Evolutionary conservation across 2,329 filamentous ascomycete species (phyloP).

Genomic region (Fusarium devonianum): DNA sequence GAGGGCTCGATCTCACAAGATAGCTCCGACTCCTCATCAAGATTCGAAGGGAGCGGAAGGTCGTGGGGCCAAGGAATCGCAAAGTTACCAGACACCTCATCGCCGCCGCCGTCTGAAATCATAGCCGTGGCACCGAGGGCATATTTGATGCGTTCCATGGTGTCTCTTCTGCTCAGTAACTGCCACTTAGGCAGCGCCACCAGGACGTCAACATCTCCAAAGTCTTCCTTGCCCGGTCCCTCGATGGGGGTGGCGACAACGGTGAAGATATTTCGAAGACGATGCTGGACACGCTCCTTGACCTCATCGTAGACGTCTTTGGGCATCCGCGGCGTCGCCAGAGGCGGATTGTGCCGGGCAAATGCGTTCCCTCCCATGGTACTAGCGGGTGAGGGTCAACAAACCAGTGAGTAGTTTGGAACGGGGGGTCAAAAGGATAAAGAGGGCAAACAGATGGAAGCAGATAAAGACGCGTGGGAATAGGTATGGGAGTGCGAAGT

Average conservation of each 20-base stretch:
- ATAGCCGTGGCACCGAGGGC: constrained; percentile 55
- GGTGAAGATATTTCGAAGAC: constrained; percentile 60
- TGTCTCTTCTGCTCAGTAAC: constrained; percentile 11
- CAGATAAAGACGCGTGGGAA: not conserved
- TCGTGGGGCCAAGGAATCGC: constrained; percentile 63
- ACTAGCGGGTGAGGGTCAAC: constrained; percentile 7
- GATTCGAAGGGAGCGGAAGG: constrained; percentile 4
- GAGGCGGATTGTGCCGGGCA: constrained; percentile 50
- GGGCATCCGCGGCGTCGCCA: constrained; percentile 72
- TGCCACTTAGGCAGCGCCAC: constrained; percentile 51
- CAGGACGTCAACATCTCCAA: constrained; percentile 78
- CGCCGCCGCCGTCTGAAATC: constrained; percentile 39
- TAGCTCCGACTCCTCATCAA: not conserved
- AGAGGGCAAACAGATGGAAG: not conserved
- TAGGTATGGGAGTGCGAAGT: not conserved
- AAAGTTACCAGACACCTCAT: constrained; percentile 50
- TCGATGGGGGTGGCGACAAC: constrained; percentile 69
- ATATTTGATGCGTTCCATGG: constrained; percentile 44
- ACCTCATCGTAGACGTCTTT: constrained; percentile 62
- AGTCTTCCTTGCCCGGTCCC: constrained; percentile 70
- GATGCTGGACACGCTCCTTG: constrained; percentile 53
- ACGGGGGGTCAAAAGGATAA: not conserved
- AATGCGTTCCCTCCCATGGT: constrained; percentile 75
- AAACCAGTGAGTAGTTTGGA: not conserved
- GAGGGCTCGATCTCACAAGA: not conserved